Conservation (phyloP, 129 eudicot species). For the Artemisia argyi region DNA sequence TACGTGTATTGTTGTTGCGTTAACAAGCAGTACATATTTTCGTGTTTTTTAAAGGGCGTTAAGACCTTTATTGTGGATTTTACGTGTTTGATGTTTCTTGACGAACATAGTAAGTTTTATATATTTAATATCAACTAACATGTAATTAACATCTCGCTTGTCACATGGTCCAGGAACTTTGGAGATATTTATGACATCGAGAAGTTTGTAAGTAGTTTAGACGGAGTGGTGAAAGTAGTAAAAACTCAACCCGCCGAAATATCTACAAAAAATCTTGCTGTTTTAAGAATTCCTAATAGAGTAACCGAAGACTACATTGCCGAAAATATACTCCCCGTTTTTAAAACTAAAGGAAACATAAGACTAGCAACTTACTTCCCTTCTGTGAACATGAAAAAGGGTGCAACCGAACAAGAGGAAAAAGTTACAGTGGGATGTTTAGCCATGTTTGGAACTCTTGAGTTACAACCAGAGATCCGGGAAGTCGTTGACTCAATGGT, state of each 20-base stretch:
- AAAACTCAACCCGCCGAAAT: conserved; percentile 54
- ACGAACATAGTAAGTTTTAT: background rate
- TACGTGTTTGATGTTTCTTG: too few relatives aligned
- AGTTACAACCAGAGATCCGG: conserved; percentile 71
- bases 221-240: conserved; percentile 81
- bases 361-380: conserved; percentile 98
- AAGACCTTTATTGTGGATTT: too few relatives aligned
- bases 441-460: conserved; percentile 86
- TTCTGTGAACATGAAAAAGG: conserved; percentile 85
- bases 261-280: conserved; percentile 67
- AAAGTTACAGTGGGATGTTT: conserved; percentile 68
- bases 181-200: conserved; percentile 85
- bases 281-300: conserved; percentile 83
- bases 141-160: background rate
- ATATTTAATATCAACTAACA: background rate
- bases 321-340: conserved; percentile 61
- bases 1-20: too few relatives aligned
- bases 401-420: conserved; percentile 39
- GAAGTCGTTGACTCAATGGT: conserved; percentile 92
- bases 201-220: conserved; percentile 67
- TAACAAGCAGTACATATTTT: too few relatives aligned
- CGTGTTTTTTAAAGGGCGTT: too few relatives aligned
- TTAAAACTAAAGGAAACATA: conserved; percentile 67
- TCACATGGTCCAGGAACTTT: conserved; percentile 61
- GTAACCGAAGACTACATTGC: conserved; percentile 66